A percentile compares a stretch with the other conserved stretches of the same genome.
phyloP scores from a whole-genome alignment of 139 green algal genomes.

The Picochlorum sp. region DNA sequence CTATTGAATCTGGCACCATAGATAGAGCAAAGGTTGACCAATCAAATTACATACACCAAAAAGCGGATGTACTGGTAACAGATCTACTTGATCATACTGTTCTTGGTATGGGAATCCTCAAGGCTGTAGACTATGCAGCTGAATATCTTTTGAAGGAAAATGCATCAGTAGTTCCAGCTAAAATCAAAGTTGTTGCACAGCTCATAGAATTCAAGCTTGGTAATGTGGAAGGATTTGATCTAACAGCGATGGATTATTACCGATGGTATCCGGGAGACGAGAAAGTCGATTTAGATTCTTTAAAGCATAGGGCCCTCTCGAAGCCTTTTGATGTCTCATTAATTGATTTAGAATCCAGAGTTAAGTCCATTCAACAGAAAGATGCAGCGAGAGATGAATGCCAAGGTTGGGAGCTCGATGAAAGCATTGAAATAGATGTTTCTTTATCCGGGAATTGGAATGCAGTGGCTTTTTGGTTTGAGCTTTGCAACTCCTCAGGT shows the following conservation, averaged over 20 bases:
- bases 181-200: conserved; percentile 16
- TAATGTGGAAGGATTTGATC: conserved; percentile 50
- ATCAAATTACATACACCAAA: conserved; percentile 7
- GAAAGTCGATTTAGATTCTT: conserved; percentile 22
- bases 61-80: conserved; percentile 42
- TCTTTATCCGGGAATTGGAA: conserved; percentile 35
- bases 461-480: conserved; percentile 66
- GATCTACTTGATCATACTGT: conserved; percentile 49
- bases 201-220: conserved; percentile 29
- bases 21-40: not conserved
- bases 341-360: conserved; percentile 43
- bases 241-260: conserved; percentile 52
- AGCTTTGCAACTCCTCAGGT: conserved; percentile 1
- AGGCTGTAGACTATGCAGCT: conserved; percentile 33
- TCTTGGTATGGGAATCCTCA: conserved; percentile 36
- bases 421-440: conserved; percentile 11
- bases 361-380: not conserved
- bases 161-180: conserved; percentile 20
- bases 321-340: conserved; percentile 27
- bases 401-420: conserved; percentile 25
- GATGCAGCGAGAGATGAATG: not conserved
- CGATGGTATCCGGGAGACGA: conserved; percentile 52
- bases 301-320: conserved; percentile 26
- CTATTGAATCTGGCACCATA: not conserved
- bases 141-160: conserved; percentile 20